phyloP scores from a whole-genome alignment of 495 filamentous ascomycete genomes.

The Neurospora tetraspora region DNA sequence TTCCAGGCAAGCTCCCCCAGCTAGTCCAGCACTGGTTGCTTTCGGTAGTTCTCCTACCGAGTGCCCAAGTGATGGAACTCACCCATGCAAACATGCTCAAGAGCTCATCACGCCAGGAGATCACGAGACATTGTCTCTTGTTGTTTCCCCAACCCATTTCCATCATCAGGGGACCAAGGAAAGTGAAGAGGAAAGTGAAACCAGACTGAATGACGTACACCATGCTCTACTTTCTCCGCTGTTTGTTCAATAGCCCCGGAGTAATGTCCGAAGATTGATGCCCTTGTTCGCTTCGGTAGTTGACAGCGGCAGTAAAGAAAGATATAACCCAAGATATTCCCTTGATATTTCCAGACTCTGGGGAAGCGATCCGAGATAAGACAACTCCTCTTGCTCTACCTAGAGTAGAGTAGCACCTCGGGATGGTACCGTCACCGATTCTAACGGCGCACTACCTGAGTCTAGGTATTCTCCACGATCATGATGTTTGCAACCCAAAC shows the following conservation, averaged over 20 bases:
- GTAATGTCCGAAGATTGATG: background rate
- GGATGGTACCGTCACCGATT: background rate
- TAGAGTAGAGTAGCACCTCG: background rate
- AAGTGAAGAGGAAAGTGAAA: background rate
- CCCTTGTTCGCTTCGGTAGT: background rate
- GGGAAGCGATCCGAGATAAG: background rate
- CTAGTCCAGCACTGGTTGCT: background rate
- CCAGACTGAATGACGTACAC: background rate
- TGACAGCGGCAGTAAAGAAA: background rate
- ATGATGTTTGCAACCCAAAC: background rate
- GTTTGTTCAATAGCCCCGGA: background rate
- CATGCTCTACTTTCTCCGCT: background rate
- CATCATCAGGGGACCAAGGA: background rate
- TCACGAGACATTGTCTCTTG: background rate
- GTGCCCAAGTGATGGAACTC: background rate
- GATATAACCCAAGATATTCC: background rate
- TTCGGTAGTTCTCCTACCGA: background rate
- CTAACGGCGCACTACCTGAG: background rate
- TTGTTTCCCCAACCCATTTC: background rate
- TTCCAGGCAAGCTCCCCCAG: background rate
- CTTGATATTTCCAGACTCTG: background rate
- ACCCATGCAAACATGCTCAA: background rate
- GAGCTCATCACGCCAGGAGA: background rate
- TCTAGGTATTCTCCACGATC: background rate
- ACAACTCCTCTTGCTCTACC: background rate